A percentile compares a stretch with the other conserved stretches of the same genome.
These are phyloP conservation scores for Calycina marina DNA, from an alignment of 2,329 filamentous ascomycete genomes.

Conservation along the genomic window DNA sequence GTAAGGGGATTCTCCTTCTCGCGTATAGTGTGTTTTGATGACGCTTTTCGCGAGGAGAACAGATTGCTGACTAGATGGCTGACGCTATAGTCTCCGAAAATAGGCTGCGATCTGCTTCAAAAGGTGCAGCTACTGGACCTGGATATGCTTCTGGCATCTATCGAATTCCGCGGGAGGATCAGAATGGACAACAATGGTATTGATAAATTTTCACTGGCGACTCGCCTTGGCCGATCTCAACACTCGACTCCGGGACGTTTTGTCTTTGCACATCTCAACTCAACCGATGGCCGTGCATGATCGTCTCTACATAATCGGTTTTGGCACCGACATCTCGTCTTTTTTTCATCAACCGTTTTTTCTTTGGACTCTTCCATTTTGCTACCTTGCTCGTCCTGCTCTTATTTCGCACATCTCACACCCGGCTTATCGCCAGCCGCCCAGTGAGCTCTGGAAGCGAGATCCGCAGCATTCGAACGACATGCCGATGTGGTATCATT, in stretches of 20 bases:
- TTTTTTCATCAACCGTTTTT: conserved; percentile 21
- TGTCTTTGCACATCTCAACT: conserved; percentile 18
- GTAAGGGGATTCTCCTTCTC: conserved; percentile 79
- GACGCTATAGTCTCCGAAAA: conserved; percentile 71
- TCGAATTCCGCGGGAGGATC: conserved; percentile 37
- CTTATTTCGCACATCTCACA: conserved; percentile 16
- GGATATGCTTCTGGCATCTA: conserved; percentile 30
- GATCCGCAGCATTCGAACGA: conserved; percentile 22
- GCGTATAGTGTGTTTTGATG: conserved; percentile 64
- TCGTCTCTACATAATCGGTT: conserved; percentile 14
- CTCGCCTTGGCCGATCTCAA: conserved; percentile 17
- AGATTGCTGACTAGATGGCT: conserved; percentile 63
- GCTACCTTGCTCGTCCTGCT: conserved; percentile 22
- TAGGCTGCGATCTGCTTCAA: conserved; percentile 75
- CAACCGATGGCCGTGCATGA: conserved; percentile 16
- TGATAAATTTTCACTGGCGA: conserved; percentile 19
- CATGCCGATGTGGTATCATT: conserved; percentile 18
- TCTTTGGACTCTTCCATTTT: conserved; percentile 19
- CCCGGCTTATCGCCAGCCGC: conserved; percentile 10
- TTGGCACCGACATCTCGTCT: conserved; percentile 18
- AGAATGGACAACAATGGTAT: conserved; percentile 23
- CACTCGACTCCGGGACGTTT: conserved; percentile 15
- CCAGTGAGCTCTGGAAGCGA: conserved; percentile 13
- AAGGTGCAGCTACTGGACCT: conserved; percentile 41
- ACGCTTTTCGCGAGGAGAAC: conserved; percentile 61